Conservation (phyloP, 352 stramenopile genomes). For the Pythium apleroticum region DNA sequence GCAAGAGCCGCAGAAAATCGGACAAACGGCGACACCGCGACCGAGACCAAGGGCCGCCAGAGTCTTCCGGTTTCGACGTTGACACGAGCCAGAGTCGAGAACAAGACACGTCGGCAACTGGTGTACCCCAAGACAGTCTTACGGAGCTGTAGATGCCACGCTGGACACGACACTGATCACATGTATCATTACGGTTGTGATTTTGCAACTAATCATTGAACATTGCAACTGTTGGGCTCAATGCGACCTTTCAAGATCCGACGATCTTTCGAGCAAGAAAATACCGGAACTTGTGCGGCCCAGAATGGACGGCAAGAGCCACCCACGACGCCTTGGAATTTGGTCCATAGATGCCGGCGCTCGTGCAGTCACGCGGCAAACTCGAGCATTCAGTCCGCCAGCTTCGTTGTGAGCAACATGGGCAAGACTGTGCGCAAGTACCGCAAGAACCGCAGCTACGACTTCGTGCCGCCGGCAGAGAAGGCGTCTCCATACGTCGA, state of each 20-base stretch:
- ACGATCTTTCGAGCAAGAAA: background rate
- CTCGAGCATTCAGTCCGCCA: background rate
- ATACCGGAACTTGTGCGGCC: background rate
- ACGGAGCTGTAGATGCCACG: background rate
- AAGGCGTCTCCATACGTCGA: constrained; percentile 39
- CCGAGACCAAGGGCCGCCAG: background rate
- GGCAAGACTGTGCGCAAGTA: constrained; percentile 42
- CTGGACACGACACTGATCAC: background rate
- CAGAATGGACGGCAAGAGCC: background rate
- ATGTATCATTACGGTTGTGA: background rate
- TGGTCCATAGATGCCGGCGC: background rate
- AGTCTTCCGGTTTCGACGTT: background rate
- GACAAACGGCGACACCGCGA: constrained; percentile 11
- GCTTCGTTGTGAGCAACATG: constrained; percentile 22
- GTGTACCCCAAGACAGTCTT: background rate
- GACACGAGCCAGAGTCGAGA: background rate
- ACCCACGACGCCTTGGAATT: background rate
- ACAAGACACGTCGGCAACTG: background rate
- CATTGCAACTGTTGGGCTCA: background rate
- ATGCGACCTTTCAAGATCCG: background rate
- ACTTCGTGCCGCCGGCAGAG: constrained; percentile 24
- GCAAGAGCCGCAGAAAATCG: background rate
- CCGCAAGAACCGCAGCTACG: constrained; percentile 37
- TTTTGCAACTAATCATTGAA: background rate
- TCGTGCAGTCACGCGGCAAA: background rate